Conservation (phyloP, 2,329 filamentous ascomycete genomes). For the Colletotrichum cordylinicola region DNA sequence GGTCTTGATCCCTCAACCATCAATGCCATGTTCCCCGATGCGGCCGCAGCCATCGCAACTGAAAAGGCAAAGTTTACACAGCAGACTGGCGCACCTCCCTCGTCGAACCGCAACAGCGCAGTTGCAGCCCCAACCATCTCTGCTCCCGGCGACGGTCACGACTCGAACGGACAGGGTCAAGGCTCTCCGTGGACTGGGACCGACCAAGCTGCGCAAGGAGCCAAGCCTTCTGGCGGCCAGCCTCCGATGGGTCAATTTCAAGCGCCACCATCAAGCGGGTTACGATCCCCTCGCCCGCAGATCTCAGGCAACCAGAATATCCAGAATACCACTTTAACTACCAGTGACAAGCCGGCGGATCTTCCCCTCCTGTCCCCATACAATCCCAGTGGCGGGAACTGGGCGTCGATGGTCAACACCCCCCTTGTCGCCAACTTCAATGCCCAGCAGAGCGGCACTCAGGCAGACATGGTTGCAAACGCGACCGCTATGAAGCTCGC, state of each 20-base stretch:
- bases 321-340: slow-evolving; percentile 82
- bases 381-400: slow-evolving; percentile 82
- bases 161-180: slow-evolving; percentile 69
- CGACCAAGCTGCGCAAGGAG: slow-evolving; percentile 53
- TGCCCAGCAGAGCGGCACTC: slow-evolving; percentile 60
- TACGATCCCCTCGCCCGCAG: slow-evolving; percentile 81
- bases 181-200: slow-evolving; percentile 76
- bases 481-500: slow-evolving; percentile 99
- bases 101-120: slow-evolving; percentile 91
- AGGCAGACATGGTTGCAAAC: slow-evolving; percentile 98
- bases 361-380: slow-evolving; percentile 88
- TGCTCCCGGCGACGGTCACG: slow-evolving; percentile 65
- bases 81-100: slow-evolving; percentile 86
- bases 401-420: slow-evolving; percentile 98
- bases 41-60: slow-evolving; percentile 95
- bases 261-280: slow-evolving; percentile 72
- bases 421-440: slow-evolving; percentile 92
- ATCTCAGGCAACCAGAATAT: slow-evolving; percentile 72
- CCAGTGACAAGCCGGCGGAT: slow-evolving; percentile 72
- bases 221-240: slow-evolving; percentile 82
- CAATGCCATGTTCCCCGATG: slow-evolving; percentile 99
- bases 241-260: slow-evolving; percentile 96
- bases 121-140: slow-evolving; percentile 78
- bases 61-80: slow-evolving; percentile 98
- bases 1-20: slow-evolving; percentile 93